Conservation (phyloP, 2,329 filamentous ascomycete genomes). For the Epicoccum sorghinum region DNA sequence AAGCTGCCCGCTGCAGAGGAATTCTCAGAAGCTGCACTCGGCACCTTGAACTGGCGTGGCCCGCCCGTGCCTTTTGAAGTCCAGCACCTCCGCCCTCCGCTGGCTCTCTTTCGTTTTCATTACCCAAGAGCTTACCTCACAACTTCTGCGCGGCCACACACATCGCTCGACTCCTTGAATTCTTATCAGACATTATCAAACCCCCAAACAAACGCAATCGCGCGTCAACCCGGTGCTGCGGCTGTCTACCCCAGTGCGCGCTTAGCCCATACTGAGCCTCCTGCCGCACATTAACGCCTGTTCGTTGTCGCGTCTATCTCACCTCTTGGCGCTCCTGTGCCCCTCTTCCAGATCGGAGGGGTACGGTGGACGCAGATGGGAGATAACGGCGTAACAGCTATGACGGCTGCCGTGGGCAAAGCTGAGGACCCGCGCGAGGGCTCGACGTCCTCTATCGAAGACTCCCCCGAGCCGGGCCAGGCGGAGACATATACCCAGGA, state of each 20-base stretch:
- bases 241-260: constrained; percentile 43
- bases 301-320: constrained; percentile 41
- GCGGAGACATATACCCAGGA: constrained; percentile 50
- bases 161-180: constrained; percentile 29
- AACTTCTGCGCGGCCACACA: constrained; percentile 48
- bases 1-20: constrained; percentile 24
- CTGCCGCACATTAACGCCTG: constrained; percentile 24
- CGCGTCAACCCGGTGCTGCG: constrained; percentile 42
- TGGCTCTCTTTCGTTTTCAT: constrained; percentile 49
- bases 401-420: constrained; percentile 54
- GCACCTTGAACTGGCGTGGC: constrained; percentile 26
- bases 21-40: constrained; percentile 26
- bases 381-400: constrained; percentile 54
- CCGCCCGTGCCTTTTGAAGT: constrained; percentile 43
- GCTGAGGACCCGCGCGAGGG: constrained; percentile 51
- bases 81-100: constrained; percentile 43
- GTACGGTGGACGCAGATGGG: constrained; percentile 57
- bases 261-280: constrained; percentile 45
- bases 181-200: constrained; percentile 55
- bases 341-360: constrained; percentile 49
- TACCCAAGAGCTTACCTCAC: constrained; percentile 58
- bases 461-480: constrained; percentile 55
- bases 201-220: constrained; percentile 44
- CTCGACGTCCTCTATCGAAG: constrained; percentile 56
- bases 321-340: constrained; percentile 43